phyloP scores from a whole-genome alignment of 768 basidiomycete species.

The Lentinula raphanica region DNA sequence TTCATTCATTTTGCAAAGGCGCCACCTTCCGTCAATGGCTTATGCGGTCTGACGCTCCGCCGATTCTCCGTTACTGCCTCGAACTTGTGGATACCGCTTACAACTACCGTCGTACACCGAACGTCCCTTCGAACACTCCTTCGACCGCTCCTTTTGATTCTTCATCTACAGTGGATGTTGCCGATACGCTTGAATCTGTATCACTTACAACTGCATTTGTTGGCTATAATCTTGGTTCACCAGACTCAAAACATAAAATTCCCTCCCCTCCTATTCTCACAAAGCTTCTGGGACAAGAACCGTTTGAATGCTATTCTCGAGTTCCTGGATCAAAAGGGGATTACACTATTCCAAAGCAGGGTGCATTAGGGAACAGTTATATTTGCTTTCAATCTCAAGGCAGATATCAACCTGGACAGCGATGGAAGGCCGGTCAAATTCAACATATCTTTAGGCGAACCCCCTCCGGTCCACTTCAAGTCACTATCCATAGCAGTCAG shows the following conservation, averaged over 20 bases:
- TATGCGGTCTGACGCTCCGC: slow-evolving; percentile 6
- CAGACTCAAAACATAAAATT: background rate
- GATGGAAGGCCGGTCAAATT: slow-evolving; percentile 2
- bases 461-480: background rate
- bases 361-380: slow-evolving; percentile 1
- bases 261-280: background rate
- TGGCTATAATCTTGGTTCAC: too few species aligned
- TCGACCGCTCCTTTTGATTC: too few species aligned
- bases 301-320: background rate
- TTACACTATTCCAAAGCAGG: background rate
- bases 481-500: background rate
- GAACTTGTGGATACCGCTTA: slow-evolving; percentile 13
- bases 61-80: slow-evolving; percentile 8
- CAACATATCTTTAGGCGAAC: slow-evolving; percentile 3
- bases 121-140: too few species aligned
- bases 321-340: background rate
- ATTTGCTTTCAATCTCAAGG: background rate
- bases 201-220: too few species aligned
- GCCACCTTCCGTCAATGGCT: slow-evolving; percentile 12
- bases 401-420: background rate
- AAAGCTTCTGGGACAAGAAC: background rate
- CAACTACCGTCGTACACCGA: background rate
- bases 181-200: background rate
- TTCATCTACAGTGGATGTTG: background rate
- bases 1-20: slow-evolving; percentile 12